Evolutionary conservation across 768 basidiomycete genomes (phyloP).

Genomic region (Mycena latifolia): DNA sequence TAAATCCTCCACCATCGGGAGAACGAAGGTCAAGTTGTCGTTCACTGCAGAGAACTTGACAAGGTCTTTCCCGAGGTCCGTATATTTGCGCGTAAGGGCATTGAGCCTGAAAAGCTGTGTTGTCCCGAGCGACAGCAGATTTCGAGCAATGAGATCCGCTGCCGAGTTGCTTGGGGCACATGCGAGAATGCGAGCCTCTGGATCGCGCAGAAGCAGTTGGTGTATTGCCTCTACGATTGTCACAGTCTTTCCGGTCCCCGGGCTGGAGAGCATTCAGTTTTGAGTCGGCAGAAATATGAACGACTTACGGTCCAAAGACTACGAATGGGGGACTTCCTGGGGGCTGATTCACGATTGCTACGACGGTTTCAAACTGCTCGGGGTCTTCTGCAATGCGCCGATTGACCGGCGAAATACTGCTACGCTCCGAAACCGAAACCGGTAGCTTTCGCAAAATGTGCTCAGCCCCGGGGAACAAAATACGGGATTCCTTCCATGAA

Average conservation of each 20-base stretch:
- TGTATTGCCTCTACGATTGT: constrained; percentile 73
- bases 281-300: background rate
- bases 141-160: constrained; percentile 67
- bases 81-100: constrained; percentile 56
- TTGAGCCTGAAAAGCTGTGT: constrained; percentile 66
- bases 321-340: constrained; percentile 67
- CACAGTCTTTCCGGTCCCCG: constrained; percentile 78
- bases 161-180: constrained; percentile 80
- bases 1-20: constrained; percentile 57
- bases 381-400: constrained; percentile 54
- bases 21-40: constrained; percentile 55
- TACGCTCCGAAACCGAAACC: constrained; percentile 37
- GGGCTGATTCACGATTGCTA: constrained; percentile 58
- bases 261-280: constrained; percentile 45
- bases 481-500: constrained; percentile 49
- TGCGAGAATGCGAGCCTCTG: constrained; percentile 63
- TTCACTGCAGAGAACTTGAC: constrained; percentile 53
- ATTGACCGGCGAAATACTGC: constrained; percentile 43
- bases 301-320: constrained; percentile 73
- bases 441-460: constrained; percentile 40
- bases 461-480: constrained; percentile 60
- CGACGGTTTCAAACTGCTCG: constrained; percentile 64
- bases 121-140: constrained; percentile 51
- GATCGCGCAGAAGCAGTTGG: constrained; percentile 61
- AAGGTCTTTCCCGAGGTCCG: constrained; percentile 53